Evolutionary conservation across 441 rosid genomes (phyloP), one percentile per base, ranked within the genome.

Genomic region (Gossypium schwendimanii): DNA sequence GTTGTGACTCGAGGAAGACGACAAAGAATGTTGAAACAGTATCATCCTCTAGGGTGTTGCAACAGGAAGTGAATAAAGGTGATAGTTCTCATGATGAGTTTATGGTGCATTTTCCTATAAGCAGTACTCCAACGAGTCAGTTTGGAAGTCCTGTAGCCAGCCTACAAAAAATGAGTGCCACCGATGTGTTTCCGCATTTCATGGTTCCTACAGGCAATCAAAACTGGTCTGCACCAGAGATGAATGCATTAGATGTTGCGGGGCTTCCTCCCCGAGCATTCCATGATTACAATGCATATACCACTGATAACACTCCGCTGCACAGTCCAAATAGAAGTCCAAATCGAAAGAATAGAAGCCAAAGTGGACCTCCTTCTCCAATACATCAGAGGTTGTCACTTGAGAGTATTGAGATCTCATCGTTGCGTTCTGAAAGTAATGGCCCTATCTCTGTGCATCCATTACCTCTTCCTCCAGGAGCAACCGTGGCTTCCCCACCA

Each of bases 381-480:
- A 69, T 90, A 58, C 84, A 81, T 75, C 79, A 82, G 8, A 88
- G 71, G 72, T 45, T 85, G 49, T 80, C 92, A 6, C 4, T 74
- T 76, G 96, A 15, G 54, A 50, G 18, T 50, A n/a, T n/a, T 50
- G 54, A 86, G 57, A 72, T 64, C 71, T 59, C 80, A 1, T 77
- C 70, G 23, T 71, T 77, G 47, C 64, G 87, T 47, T 86, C 82
- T 58, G 96, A 89, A 12, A 78, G 39, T 74, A 78, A 63, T 76
- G 77, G 44, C 49, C 79, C 76, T 71, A 41, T 79, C 3, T 77
- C 82, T 79, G 96, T 89, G 72, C 96, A 94, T 80, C 98, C 87
- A 0, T 81, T 94, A 77, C 99, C 99, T 74, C 99, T 88, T 70
- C 98, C 99, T 81, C 99, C 99, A 2, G 92, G 85, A 71, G 91